Evolutionary conservation across 305 asterid species (phyloP).

Genomic region (Solanum hybrid): DNA sequence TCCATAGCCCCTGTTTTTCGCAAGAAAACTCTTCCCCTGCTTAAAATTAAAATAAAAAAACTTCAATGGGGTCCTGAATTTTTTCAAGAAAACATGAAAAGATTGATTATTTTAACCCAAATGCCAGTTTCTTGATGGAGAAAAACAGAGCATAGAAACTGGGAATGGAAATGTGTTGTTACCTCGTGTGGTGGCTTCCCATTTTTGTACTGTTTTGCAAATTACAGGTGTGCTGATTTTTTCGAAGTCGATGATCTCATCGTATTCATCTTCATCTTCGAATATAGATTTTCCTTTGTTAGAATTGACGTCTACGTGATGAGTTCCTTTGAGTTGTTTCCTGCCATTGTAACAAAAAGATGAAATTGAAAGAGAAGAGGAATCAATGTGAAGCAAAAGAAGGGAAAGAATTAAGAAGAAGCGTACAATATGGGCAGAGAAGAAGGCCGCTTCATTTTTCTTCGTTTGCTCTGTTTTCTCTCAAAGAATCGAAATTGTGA

Average conservation of each 20-base stretch:
- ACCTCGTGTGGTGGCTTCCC: not conserved
- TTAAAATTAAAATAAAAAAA: not conserved
- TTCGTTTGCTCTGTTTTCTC: not conserved
- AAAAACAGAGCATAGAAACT: not conserved
- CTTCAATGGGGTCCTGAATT: not conserved
- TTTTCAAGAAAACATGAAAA: not conserved
- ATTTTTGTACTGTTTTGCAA: not conserved
- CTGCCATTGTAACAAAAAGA: not conserved
- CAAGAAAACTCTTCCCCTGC: conserved; percentile 41
- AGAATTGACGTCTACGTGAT: not conserved
- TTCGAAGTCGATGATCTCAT: not conserved
- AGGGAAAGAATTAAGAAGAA: not conserved
- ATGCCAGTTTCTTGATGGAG: not conserved
- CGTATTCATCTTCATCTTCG: not conserved
- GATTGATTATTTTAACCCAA: not conserved
- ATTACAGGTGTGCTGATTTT: not conserved
- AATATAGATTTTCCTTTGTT: not conserved
- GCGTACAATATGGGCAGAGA: conserved; percentile 49
- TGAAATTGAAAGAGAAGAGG: not conserved
- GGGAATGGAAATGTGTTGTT: not conserved
- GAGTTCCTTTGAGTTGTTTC: not conserved
- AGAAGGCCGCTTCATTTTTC: conserved; percentile 49
- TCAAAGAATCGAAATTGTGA: not conserved
- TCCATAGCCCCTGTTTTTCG: conserved; percentile 52
- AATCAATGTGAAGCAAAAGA: not conserved